These are phyloP conservation scores for Verbascum thapsus DNA, from an alignment of 257 asterid genomes.

Conservation along the genomic window DNA sequence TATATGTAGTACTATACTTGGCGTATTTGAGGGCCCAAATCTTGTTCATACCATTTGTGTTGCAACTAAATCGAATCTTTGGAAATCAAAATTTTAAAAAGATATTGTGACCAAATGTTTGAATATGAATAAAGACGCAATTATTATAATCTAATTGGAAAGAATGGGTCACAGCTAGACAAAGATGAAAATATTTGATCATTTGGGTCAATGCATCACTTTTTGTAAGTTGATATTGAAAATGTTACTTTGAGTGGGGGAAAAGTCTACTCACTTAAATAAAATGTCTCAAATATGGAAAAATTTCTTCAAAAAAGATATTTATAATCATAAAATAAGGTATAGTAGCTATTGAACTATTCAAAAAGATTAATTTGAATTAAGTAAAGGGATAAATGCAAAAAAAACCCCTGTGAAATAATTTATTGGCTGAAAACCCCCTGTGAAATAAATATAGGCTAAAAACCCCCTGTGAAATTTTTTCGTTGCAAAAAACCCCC, in stretches of 20 bases:
- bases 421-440: too few species aligned
- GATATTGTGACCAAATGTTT: slow-evolving; percentile 20
- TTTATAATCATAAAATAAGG: too few species aligned
- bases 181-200: slow-evolving; percentile 43
- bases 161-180: slow-evolving; percentile 27
- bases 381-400: neutral
- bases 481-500: too few species aligned
- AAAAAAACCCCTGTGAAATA: too few species aligned
- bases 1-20: neutral
- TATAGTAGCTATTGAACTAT: too few species aligned
- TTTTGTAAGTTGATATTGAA: too few species aligned
- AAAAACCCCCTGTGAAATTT: too few species aligned
- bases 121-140: slow-evolving; percentile 24
- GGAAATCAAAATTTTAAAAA: slow-evolving; percentile 33
- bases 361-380: neutral
- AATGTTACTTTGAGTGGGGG: too few species aligned
- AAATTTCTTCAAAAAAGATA: too few species aligned
- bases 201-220: slow-evolving; percentile 29
- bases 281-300: too few species aligned
- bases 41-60: slow-evolving; percentile 23
- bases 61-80: slow-evolving; percentile 20
- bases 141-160: neutral
- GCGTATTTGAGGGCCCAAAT: neutral
- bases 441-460: too few species aligned
- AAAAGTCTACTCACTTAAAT: too few species aligned